These are phyloP conservation scores for Fomitopsis betulina DNA, from an alignment of 1,284 basidiomycete genomes.

Conservation along the genomic window DNA sequence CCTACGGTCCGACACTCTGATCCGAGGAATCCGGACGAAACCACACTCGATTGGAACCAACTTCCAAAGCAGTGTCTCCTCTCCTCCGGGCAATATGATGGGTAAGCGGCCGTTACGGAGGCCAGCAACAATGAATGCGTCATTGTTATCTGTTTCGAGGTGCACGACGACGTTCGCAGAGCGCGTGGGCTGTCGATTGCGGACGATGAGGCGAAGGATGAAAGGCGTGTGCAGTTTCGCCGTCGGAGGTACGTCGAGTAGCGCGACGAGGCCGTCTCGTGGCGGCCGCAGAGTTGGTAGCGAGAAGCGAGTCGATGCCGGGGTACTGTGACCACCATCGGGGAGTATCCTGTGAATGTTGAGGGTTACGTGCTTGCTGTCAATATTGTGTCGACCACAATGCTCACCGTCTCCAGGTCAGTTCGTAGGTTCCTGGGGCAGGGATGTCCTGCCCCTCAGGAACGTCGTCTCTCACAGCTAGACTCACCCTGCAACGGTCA, in stretches of 20 bases:
- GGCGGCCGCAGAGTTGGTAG: constrained; percentile 61
- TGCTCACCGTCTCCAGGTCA: constrained; percentile 64
- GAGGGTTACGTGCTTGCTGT: neutral
- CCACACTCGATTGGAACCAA: constrained; percentile 73
- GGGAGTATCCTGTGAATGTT: constrained; percentile 34
- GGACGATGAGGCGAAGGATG: constrained; percentile 50
- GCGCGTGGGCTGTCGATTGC: constrained; percentile 57
- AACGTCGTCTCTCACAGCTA: constrained; percentile 40
- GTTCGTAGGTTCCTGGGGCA: constrained; percentile 52
- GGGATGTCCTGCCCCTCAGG: constrained; percentile 32
- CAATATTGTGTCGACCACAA: neutral
- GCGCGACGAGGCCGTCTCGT: constrained; percentile 53
- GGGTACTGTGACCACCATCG: constrained; percentile 37
- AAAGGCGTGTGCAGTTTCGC: constrained; percentile 60
- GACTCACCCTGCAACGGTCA: constrained; percentile 47
- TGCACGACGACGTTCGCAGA: constrained; percentile 65
- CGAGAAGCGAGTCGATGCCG: constrained; percentile 44
- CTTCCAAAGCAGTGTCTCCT: constrained; percentile 60
- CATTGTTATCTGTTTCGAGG: constrained; percentile 59
- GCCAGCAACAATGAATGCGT: constrained; percentile 71
- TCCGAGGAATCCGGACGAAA: constrained; percentile 49
- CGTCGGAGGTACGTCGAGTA: constrained; percentile 55
- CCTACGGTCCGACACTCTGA: constrained; percentile 56
- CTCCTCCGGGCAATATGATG: constrained; percentile 63
- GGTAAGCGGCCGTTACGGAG: constrained; percentile 60